Base-by-base conservation (phyloP, 257 asterid genomes). In the Lithospermum erythrorhizon region DNA sequence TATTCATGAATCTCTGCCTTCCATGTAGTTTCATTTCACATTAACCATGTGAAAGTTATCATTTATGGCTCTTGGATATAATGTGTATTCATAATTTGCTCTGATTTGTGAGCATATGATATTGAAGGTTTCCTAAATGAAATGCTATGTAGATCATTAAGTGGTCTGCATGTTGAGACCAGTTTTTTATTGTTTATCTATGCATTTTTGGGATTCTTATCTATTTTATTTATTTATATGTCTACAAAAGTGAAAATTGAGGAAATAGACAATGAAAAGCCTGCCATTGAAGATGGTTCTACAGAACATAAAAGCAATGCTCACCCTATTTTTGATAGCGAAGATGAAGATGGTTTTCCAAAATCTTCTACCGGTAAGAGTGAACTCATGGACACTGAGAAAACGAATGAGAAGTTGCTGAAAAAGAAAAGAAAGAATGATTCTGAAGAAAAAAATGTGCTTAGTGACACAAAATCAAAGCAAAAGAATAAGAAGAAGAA, bases 311-410 rank as follows among this genome's bases (percentile, higher is more conserved):
- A 75, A 13, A 86, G 77, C 74, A 86, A 78, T 53, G 71, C 66
- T 49, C 71, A 53, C 65, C 72, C 91, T 32, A 49, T 66, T 27
- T 48, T 81, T 66, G 97, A 86, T 71, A 83, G 91, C 70, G 98
- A 93, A 83, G 97, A 88, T 58, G 97, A 93, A 59, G 97, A 93
- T 80, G 98, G 98, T 35, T 83, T 89, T 65, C 98, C 96, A 4
- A 61, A 75, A 68, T 69, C 85, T 32, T 59, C 75, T 53, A 27
- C 75, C 24, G n/a, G 51, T 59, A 76, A 61, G 65, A 65, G 64
- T 23, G 73, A 65, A 63, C 72, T 65, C 14, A 70, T 53, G 22
- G 58, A 70, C 45, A 61, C 52, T 19, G 74, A 68, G 67, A 65
- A n/a, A 21, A 35, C 27, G n/a, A 64, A 52, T 30, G 72, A 65